These are phyloP conservation scores for Didymella segeticola DNA, from an alignment of 2,329 filamentous ascomycete genomes.

Conservation along the genomic window DNA sequence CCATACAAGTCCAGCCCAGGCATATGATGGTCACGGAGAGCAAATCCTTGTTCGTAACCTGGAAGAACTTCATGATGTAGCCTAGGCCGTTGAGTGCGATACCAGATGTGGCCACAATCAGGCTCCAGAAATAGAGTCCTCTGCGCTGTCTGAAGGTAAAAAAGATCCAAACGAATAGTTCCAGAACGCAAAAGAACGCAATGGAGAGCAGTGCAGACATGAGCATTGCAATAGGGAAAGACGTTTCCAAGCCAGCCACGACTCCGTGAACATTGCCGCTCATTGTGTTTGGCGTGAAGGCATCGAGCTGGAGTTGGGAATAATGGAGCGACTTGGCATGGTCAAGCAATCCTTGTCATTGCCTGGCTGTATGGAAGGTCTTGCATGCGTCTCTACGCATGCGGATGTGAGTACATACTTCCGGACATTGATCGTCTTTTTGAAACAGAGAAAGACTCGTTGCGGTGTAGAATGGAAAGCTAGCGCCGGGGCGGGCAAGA, in stretches of 20 bases:
- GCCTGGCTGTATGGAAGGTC: background rate
- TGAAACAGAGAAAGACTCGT: no score
- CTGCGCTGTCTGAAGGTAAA: background rate
- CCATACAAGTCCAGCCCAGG: background rate
- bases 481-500: no score
- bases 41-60: background rate
- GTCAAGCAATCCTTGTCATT: background rate
- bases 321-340: background rate
- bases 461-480: no score
- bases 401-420: no score
- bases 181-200: background rate
- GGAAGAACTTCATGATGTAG: background rate
- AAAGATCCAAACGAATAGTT: background rate
- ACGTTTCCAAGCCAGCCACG: background rate
- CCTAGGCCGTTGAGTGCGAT: background rate
- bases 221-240: background rate
- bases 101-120: background rate
- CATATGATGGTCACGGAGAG: background rate
- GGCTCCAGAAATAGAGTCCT: background rate
- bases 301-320: background rate
- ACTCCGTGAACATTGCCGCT: background rate
- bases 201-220: background rate
- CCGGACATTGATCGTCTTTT: no score
- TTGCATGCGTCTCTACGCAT: background rate
- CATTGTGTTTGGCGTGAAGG: background rate